Conservation (phyloP, 2,329 filamentous ascomycete genomes). For the Colletotrichum aenigma region DNA sequence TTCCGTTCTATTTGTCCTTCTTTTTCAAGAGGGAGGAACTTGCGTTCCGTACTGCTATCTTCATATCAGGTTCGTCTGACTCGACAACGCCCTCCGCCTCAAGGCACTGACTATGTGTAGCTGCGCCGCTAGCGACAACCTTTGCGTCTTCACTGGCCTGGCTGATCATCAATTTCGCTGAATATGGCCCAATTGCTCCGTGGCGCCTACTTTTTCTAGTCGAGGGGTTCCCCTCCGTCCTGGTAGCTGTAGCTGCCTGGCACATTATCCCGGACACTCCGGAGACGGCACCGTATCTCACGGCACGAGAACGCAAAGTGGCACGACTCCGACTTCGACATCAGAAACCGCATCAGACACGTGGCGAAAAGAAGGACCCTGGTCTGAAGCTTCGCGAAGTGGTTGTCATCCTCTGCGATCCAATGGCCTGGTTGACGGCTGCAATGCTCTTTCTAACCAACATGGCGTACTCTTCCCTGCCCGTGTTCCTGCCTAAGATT, state of each 20-base stretch:
- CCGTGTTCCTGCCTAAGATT: slow-evolving; percentile 86
- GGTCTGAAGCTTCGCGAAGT: slow-evolving; percentile 62
- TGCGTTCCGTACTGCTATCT: slow-evolving; percentile 83
- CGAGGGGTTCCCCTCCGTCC: slow-evolving; percentile 83
- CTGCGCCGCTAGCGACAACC: slow-evolving; percentile 79
- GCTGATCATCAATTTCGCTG: slow-evolving; percentile 73
- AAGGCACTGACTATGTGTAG: slow-evolving; percentile 56
- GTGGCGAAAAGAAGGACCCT: slow-evolving; percentile 23
- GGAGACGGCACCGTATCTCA: slow-evolving; percentile 66
- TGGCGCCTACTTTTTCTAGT: slow-evolving; percentile 87
- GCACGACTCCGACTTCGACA: slow-evolving; percentile 70
- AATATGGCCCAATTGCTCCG: slow-evolving; percentile 71
- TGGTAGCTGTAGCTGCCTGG: slow-evolving; percentile 78
- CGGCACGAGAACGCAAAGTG: slow-evolving; percentile 67
- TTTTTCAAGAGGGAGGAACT: slow-evolving; percentile 74
- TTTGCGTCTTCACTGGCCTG: slow-evolving; percentile 83
- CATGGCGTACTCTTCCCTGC: slow-evolving; percentile 85
- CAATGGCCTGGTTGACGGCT: slow-evolving; percentile 76
- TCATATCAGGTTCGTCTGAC: slow-evolving; percentile 68
- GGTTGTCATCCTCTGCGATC: slow-evolving; percentile 64
- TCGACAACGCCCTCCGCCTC: slow-evolving; percentile 34
- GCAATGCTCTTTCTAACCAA: slow-evolving; percentile 88
- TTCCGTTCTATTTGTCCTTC: slow-evolving; percentile 68
- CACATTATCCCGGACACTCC: slow-evolving; percentile 78
- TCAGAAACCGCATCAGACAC: slow-evolving; percentile 38